Conservation (phyloP, 139 green algal species). For the Tetraselmis chui region DNA sequence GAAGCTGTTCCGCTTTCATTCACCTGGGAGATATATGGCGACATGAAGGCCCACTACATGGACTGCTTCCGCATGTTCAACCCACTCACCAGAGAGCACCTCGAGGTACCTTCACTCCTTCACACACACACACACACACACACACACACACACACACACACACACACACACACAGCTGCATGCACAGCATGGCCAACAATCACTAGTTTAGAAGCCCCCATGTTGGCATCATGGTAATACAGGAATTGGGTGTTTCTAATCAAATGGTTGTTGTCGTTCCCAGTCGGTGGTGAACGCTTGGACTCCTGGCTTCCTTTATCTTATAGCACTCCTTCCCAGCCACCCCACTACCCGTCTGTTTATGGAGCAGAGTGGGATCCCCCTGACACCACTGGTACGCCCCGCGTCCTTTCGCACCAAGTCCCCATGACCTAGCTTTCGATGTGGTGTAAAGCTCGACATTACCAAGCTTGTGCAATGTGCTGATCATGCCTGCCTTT, state of each 20-base stretch:
- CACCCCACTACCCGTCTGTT: slow-evolving; percentile 35
- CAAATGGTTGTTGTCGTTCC: neutral
- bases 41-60: slow-evolving; percentile 59
- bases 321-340: slow-evolving; percentile 55
- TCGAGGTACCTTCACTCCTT: slow-evolving; percentile 30
- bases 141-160: neutral
- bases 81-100: slow-evolving; percentile 43
- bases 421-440: too few relatives aligned
- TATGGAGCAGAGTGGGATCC: neutral
- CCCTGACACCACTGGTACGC: neutral
- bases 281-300: slow-evolving; percentile 35
- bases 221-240: neutral
- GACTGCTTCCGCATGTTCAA: slow-evolving; percentile 99
- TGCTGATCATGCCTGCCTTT: too few relatives aligned
- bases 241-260: neutral
- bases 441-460: too few relatives aligned
- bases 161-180: neutral
- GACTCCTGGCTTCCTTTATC: slow-evolving; percentile 48
- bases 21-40: slow-evolving; percentile 97
- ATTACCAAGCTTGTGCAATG: too few relatives aligned
- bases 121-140: neutral
- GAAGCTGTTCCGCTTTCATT: slow-evolving; percentile 63
- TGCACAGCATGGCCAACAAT: neutral
- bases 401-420: neutral
- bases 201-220: neutral